Evolutionary conservation across 345 rosid species (phyloP).

Genomic region (Gossypium thurberi): DNA sequence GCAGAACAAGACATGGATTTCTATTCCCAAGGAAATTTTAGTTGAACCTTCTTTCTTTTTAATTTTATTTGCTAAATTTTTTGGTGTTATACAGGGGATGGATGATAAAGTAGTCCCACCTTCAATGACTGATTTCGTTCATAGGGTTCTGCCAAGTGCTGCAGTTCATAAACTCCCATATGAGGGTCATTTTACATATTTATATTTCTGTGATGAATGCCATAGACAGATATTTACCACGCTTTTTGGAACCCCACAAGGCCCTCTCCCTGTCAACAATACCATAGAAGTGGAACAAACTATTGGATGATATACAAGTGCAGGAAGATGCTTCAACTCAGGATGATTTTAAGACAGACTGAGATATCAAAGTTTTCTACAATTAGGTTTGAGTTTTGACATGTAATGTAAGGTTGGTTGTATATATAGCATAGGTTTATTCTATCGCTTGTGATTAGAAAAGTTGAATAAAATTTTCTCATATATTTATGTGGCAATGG

Average conservation of each 20-base stretch:
- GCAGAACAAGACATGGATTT: neutral
- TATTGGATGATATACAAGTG: constrained; percentile 16
- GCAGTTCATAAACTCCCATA: constrained; percentile 70
- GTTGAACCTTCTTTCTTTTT: neutral
- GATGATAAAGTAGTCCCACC: constrained; percentile 70
- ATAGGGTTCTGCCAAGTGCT: constrained; percentile 57
- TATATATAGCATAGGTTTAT: neutral
- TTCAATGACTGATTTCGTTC: constrained; percentile 59
- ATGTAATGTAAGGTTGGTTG: neutral
- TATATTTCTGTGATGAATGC: constrained; percentile 61
- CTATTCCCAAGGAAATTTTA: neutral
- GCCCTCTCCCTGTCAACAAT: constrained; percentile 23
- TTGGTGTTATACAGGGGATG: constrained; percentile 42
- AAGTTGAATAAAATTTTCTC: neutral
- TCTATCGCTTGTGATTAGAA: constrained; percentile 3
- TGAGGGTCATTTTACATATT: constrained; percentile 63
- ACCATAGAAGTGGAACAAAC: constrained; percentile 23
- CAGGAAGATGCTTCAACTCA: constrained; percentile 8
- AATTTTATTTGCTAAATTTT: neutral
- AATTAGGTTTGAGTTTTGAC: neutral
- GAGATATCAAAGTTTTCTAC: neutral
- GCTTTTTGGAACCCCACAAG: constrained; percentile 56
- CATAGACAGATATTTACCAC: constrained; percentile 65
- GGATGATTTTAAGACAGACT: neutral
- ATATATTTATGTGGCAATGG: neutral